A percentile compares a stretch with the other conserved stretches of the same genome.
These are phyloP conservation scores for Trebouxia sp. DNA, from an alignment of 139 green algal species.

Conservation along the genomic window DNA sequence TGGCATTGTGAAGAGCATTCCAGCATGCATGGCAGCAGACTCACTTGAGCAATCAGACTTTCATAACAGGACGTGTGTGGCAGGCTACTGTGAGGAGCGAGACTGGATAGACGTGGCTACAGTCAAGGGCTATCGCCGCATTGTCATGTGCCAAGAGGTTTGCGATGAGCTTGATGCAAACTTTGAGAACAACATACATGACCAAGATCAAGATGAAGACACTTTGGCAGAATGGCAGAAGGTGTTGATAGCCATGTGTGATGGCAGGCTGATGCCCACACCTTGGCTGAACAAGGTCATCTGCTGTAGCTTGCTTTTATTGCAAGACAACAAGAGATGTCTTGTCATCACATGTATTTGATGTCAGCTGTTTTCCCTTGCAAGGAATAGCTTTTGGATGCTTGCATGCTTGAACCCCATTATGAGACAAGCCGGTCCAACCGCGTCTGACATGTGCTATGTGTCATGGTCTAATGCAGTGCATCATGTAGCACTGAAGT, in stretches of 20 bases:
- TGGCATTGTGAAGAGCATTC: neutral
- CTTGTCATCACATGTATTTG: too few relatives aligned
- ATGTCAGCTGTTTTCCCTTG: too few relatives aligned
- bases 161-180: constrained; percentile 52
- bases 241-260: constrained; percentile 50
- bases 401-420: too few relatives aligned
- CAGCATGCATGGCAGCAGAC: neutral
- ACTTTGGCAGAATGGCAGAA: neutral
- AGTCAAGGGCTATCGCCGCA: constrained; percentile 56
- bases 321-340: neutral
- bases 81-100: constrained; percentile 50
- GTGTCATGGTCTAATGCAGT: too few relatives aligned
- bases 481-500: too few relatives aligned
- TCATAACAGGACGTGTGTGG: neutral
- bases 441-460: too few relatives aligned
- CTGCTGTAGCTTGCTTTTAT: neutral
- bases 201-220: neutral
- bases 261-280: constrained; percentile 59
- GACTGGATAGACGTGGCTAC: constrained; percentile 58
- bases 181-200: constrained; percentile 12
- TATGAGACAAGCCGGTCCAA: too few relatives aligned
- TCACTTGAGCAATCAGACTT: neutral
- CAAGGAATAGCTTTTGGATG: too few relatives aligned
- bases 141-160: constrained; percentile 52
- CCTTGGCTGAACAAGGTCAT: constrained; percentile 72